Conservation (phyloP, 1,284 basidiomycete genomes). For the Ganoderma sp. region DNA sequence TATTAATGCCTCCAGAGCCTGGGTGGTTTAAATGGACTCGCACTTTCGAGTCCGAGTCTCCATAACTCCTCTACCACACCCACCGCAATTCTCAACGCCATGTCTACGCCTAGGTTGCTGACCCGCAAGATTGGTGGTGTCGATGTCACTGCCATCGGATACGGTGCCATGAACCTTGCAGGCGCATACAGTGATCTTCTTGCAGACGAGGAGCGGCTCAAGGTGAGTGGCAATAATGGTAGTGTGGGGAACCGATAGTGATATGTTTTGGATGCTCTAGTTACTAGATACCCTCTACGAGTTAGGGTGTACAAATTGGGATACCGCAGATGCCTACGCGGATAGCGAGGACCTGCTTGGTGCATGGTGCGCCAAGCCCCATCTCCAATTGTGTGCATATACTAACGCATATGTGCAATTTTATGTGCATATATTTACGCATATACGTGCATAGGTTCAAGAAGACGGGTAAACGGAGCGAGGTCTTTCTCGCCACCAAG, state of each 20-base stretch:
- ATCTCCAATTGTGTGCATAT: background rate
- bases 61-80: background rate
- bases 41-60: background rate
- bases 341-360: conserved; percentile 42
- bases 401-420: background rate
- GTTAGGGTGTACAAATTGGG: conserved; percentile 39
- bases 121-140: conserved; percentile 20
- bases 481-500: conserved; percentile 55
- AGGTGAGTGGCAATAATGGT: conserved; percentile 20
- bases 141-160: conserved; percentile 38
- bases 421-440: background rate
- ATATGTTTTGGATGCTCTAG: conserved; percentile 21
- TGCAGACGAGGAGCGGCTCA: conserved; percentile 40
- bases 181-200: conserved; percentile 33
- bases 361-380: conserved; percentile 31
- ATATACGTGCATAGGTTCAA: conserved; percentile 40
- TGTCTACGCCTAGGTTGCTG: background rate
- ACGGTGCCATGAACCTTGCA: conserved; percentile 39
- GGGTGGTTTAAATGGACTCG: background rate
- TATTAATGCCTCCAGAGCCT: background rate
- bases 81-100: background rate
- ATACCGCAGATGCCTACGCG: conserved; percentile 40
- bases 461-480: conserved; percentile 16
- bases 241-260: background rate
- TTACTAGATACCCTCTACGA: conserved; percentile 35